Conservation (phyloP, 371 early-diverging fungal genomes). For the Mortierella sp. region DNA sequence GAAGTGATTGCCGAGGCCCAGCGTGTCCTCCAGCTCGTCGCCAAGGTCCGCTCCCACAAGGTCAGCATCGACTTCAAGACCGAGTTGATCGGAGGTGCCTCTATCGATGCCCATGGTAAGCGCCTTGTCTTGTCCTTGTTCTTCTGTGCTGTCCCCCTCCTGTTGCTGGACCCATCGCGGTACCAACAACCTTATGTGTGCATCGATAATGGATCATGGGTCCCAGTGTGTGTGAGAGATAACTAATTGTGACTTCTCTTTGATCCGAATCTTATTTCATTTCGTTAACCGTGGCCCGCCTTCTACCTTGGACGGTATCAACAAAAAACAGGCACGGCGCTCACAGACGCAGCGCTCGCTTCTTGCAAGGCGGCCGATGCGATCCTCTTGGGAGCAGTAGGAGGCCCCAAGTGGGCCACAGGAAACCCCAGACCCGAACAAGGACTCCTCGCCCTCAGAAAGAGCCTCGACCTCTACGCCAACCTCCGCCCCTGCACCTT, state of each 20-base stretch:
- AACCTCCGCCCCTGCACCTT: conserved; percentile 96
- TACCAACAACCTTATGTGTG: background rate
- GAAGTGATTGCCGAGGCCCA: conserved; percentile 93
- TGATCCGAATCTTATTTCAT: conserved; percentile 1
- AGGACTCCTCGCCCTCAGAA: conserved; percentile 92
- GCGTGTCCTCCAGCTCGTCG: conserved; percentile 86
- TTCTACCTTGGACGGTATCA: background rate
- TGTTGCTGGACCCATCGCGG: too few species aligned
- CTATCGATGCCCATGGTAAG: conserved; percentile 91
- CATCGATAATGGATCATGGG: background rate
- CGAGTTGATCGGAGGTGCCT: conserved; percentile 91
- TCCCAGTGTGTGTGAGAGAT: background rate
- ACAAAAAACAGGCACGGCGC: conserved; percentile 78
- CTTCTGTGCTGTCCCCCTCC: background rate
- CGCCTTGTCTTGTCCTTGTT: background rate
- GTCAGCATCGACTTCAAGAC: conserved; percentile 80
- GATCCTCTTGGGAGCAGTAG: conserved; percentile 96
- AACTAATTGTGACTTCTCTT: conserved; percentile 40
- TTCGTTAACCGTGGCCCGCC: background rate
- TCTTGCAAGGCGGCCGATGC: conserved; percentile 89
- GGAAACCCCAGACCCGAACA: conserved; percentile 94
- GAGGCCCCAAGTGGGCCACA: conserved; percentile 95
- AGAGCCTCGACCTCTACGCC: conserved; percentile 92
- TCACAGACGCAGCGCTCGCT: conserved; percentile 83
- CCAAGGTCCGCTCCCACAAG: conserved; percentile 71